These are phyloP conservation scores for Lactifluus echinatus DNA, from an alignment of 768 basidiomycete species.

Conservation along the genomic window DNA sequence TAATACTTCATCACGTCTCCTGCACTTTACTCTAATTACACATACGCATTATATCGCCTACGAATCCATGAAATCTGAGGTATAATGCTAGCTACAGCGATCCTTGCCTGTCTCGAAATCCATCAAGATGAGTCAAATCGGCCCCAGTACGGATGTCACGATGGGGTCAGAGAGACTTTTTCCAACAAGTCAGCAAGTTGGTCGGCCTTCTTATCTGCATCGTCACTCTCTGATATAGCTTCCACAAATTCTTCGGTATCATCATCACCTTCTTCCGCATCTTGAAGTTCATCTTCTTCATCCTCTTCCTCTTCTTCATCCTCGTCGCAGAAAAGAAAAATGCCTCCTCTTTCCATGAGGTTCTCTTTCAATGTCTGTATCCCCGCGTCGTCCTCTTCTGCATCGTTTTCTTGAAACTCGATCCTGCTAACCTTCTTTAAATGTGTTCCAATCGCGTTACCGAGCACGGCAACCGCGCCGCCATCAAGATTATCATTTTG, in stretches of 20 bases:
- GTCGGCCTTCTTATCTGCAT: conserved; percentile 35
- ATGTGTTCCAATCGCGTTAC: conserved; percentile 52
- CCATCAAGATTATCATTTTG: conserved; percentile 89
- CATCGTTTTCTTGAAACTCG: conserved; percentile 89
- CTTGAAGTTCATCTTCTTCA: conserved; percentile 38
- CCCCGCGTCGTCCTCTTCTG: conserved; percentile 66
- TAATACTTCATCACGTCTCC: neutral
- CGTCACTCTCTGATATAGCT: conserved; percentile 26
- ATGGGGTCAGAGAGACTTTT: conserved; percentile 39
- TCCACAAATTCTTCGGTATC: conserved; percentile 22
- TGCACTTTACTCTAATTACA: neutral
- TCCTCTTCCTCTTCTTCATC: conserved; percentile 66
- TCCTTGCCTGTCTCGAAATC: neutral
- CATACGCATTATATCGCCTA: neutral
- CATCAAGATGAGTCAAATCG: neutral
- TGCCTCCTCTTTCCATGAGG: conserved; percentile 59
- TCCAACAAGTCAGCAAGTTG: conserved; percentile 57
- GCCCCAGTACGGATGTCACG: neutral
- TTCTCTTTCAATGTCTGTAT: conserved; percentile 44
- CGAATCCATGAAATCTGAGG: neutral
- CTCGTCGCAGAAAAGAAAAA: conserved; percentile 61
- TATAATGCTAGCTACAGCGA: conserved; percentile 7
- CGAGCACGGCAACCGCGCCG: conserved; percentile 57
- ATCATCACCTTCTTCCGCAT: conserved; percentile 27
- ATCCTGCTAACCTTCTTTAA: conserved; percentile 52